Base-by-base conservation (phyloP, 768 basidiomycete species). In the Macrocybe gigantea region DNA sequence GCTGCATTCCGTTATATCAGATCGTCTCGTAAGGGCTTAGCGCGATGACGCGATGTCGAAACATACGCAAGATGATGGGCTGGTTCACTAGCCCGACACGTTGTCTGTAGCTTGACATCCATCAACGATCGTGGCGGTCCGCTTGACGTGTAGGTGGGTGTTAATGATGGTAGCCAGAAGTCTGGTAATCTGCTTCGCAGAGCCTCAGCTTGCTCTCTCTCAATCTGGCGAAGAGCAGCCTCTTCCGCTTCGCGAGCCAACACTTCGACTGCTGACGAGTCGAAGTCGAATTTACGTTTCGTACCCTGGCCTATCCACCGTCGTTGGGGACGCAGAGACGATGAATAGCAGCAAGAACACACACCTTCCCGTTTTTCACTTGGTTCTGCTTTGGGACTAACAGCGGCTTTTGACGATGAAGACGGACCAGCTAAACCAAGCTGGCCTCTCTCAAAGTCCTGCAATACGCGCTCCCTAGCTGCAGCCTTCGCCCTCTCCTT, bases 81-180 rank as follows among this genome's bases (percentile, higher is more conserved):
- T 30, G 86, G 85, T 53, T 78, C 75, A 1, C 86, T 85, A 5
- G 88, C 91, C 48, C 87, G 79, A 67, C 96, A 99, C 47, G 88
- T 80, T 6, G 95, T 92, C 57, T 91, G 87, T 31, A 93, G 66
- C 64, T 93, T 93, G 33, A 93, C 77, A 56, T 93, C 90, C 55
- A 78, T 75, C 38, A 93, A 65, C 3, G 84, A 85, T 29, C 71
- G 74, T 1, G 83, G 84, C 7, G 73, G 75, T 0, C 82, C 82
- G 42, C 60, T 72, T 32, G 86, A 72, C 15, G 78, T 68, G 64
- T 88, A 80, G 39, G 78, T 94, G 0, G 94, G 94, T 0, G 94
- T 93, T 22, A 97, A 68, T 0, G 89, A 93, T 2, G 93, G 93
- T 35, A 99, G 73, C 96, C 96, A 99, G 63, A 96, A 99, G 58